A percentile compares a stretch with the other conserved stretches of the same genome.
Conservation (phyloP, 805 yeast species). For the Clavispora vitiphila region DNA sequence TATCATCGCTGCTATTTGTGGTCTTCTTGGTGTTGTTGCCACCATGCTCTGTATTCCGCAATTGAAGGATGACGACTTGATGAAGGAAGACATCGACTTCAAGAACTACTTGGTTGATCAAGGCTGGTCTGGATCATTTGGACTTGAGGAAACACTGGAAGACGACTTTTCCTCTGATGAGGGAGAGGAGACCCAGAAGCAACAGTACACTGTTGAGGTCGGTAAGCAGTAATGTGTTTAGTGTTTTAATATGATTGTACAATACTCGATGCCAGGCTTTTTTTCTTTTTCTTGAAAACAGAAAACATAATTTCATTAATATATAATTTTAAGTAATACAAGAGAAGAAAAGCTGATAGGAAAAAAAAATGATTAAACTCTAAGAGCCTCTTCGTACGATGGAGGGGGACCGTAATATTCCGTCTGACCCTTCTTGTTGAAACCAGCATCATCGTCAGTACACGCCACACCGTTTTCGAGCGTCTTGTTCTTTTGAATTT, state of each 20-base stretch:
- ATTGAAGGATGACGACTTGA: constrained; percentile 61
- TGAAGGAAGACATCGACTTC: constrained; percentile 59
- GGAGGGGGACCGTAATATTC: constrained; percentile 66
- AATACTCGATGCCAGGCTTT: too few species aligned
- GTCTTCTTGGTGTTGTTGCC: constrained; percentile 56
- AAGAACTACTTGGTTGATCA: constrained; percentile 51
- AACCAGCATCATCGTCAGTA: constrained; percentile 51
- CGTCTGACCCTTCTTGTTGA: constrained; percentile 53
- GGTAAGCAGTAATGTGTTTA: background rate
- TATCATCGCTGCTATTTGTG: constrained; percentile 72
- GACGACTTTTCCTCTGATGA: constrained; percentile 9
- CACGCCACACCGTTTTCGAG: constrained; percentile 51
- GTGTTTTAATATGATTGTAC: background rate
- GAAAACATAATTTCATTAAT: background rate
- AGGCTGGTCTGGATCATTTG: constrained; percentile 55
- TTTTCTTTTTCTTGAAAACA: too few species aligned
- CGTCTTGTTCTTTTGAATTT: constrained; percentile 52
- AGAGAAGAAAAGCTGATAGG: background rate
- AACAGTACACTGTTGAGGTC: background rate
- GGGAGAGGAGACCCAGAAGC: constrained; percentile 7
- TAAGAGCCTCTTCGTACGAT: constrained; percentile 50
- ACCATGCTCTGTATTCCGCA: constrained; percentile 66
- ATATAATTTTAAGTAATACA: constrained; percentile 1
- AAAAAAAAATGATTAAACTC: constrained; percentile 17
- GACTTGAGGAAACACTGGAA: constrained; percentile 20